These are phyloP conservation scores for Hibiscus tridactylites DNA, from an alignment of 345 rosid species.

Conservation along the genomic window DNA sequence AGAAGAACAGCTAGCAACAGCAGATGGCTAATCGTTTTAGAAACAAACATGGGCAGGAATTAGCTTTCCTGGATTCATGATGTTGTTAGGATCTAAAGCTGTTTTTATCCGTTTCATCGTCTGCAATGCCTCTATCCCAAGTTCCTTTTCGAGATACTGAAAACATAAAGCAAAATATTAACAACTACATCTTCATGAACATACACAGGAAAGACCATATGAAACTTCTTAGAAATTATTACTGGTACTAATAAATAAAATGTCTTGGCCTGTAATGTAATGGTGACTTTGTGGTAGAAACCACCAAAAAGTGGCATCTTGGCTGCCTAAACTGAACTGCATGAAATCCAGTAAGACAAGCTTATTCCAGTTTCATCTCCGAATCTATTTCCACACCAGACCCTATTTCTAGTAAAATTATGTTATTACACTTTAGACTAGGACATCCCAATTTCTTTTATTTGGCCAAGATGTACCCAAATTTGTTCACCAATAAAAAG, in stretches of 20 bases:
- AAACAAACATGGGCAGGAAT: slow-evolving; percentile 87
- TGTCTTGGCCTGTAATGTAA: background rate
- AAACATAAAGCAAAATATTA: background rate
- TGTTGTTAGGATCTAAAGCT: slow-evolving; percentile 74
- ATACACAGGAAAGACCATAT: background rate
- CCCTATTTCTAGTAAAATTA: too few species aligned
- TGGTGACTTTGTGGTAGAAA: background rate
- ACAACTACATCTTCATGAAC: background rate
- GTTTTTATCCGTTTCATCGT: slow-evolving; percentile 78
- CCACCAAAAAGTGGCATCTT: background rate
- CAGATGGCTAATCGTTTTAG: slow-evolving; percentile 15
- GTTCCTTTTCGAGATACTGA: slow-evolving; percentile 88
- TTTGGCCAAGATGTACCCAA: too few species aligned
- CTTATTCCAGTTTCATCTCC: too few species aligned
- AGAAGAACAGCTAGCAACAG: background rate
- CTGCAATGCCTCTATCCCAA: slow-evolving; percentile 68
- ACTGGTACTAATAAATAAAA: background rate
- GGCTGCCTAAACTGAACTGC: background rate
- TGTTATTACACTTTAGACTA: too few species aligned
- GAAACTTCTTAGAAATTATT: background rate
- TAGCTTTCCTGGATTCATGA: slow-evolving; percentile 95
- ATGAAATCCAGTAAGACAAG: background rate
- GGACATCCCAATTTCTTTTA: too few species aligned
- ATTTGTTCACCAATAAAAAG: too few species aligned
- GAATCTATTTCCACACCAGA: too few species aligned